Percentiles rank a stretch among this genome's conserved stretches.
These are phyloP conservation scores for Solanum boliviense DNA, from an alignment of 257 asterid genomes.

Conservation along the genomic window DNA sequence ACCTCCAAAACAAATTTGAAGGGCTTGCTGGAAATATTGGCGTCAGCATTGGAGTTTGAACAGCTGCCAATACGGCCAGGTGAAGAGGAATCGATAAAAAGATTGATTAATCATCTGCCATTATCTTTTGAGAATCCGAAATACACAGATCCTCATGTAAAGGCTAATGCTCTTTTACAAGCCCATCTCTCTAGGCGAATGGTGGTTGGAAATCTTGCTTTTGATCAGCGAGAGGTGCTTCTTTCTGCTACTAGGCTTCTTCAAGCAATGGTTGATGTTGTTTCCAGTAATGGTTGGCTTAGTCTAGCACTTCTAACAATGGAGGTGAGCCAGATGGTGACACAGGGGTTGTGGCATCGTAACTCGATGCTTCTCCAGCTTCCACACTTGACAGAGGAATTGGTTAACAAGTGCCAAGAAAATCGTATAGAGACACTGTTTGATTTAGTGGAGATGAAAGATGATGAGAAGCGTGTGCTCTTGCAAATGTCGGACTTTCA, in stretches of 20 bases:
- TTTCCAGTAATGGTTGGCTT: conserved; percentile 32
- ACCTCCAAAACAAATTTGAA: conserved; percentile 26
- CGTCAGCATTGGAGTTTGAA: conserved; percentile 31
- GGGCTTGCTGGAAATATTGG: conserved; percentile 27
- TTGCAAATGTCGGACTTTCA: conserved; percentile 24
- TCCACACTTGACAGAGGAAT: conserved; percentile 30
- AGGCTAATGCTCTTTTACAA: conserved; percentile 30
- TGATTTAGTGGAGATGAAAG: conserved; percentile 31
- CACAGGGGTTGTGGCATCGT: conserved; percentile 33
- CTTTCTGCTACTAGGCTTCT: conserved; percentile 20
- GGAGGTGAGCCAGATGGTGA: conserved; percentile 33
- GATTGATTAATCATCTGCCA: conserved; percentile 25
- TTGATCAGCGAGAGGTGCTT: conserved; percentile 25
- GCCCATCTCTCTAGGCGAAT: conserved; percentile 25
- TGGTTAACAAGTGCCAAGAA: conserved; percentile 26
- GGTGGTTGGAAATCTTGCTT: conserved; percentile 19
- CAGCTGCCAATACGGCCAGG: conserved; percentile 30
- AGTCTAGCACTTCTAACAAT: conserved; percentile 24
- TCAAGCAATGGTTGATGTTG: conserved; percentile 36
- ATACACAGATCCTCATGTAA: conserved; percentile 23
- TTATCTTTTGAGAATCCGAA: conserved; percentile 21
- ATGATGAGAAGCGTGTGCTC: conserved; percentile 23
- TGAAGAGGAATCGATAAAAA: conserved; percentile 28
- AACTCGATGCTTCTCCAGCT: conserved; percentile 30
- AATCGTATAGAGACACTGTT: conserved; percentile 22